These are phyloP conservation scores for Apiospora pterosperma DNA, from an alignment of 2,329 filamentous ascomycete species.

Conservation along the genomic window DNA sequence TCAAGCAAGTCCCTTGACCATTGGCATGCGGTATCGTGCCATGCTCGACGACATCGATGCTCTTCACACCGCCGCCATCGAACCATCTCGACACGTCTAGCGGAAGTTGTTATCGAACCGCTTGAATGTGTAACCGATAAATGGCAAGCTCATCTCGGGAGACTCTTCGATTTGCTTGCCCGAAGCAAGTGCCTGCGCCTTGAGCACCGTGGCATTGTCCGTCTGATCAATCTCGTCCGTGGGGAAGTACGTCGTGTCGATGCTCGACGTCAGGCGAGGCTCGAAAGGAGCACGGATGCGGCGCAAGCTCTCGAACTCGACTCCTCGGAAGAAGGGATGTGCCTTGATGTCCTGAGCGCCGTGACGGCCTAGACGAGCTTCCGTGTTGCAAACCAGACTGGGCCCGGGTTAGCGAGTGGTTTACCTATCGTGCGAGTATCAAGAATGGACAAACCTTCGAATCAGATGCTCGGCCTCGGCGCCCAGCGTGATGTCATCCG, in stretches of 20 bases:
- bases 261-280: slow-evolving; percentile 85
- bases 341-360: slow-evolving; percentile 90
- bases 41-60: background rate
- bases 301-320: slow-evolving; percentile 90
- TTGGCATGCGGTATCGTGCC: background rate
- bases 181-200: slow-evolving; percentile 74
- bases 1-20: background rate
- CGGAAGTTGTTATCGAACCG: slow-evolving; percentile 77
- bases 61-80: background rate
- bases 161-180: slow-evolving; percentile 68
- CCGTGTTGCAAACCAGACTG: slow-evolving; percentile 90
- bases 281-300: slow-evolving; percentile 95
- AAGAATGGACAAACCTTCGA: slow-evolving; percentile 61
- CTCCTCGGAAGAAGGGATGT: slow-evolving; percentile 94
- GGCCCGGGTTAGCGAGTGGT: slow-evolving; percentile 4
- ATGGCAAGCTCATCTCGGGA: slow-evolving; percentile 92
- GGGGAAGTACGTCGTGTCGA: slow-evolving; percentile 98
- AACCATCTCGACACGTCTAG: slow-evolving; percentile 29
- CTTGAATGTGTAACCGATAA: slow-evolving; percentile 97
- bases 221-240: slow-evolving; percentile 98
- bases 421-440: slow-evolving; percentile 7
- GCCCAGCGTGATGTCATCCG: slow-evolving; percentile 87
- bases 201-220: slow-evolving; percentile 83
- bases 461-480: slow-evolving; percentile 90
- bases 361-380: slow-evolving; percentile 83